Base-by-base conservation (phyloP, 805 yeast genomes). In the Sugiyamaella valdiviana region DNA sequence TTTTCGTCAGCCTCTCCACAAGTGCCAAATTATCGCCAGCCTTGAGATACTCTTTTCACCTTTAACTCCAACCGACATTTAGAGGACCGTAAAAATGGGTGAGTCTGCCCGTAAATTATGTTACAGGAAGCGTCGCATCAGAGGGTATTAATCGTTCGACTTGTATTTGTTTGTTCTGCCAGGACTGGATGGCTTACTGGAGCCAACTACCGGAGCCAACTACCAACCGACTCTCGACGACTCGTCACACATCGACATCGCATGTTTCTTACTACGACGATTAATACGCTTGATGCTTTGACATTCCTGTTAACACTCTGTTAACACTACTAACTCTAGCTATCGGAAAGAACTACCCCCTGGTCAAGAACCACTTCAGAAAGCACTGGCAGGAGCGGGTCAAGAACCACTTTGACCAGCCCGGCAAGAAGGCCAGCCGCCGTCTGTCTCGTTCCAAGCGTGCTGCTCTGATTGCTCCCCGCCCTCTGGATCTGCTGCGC, bases 361-460 rank as follows among this genome's bases (percentile, higher is more conserved):
- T 91, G 80, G 85, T 87, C 83, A 88, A 87, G 85, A 91, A 91
- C 85, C 99, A 93, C 82, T 91, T 91, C 95, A 85, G 97, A 83
- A 91, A 91, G 87, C 91, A 91, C 95, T 93, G 99, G 99, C 98
- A 93, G 80, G 95, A 88, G 78, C 87, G 98, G 73, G 99, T 93
- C 82, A 87, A 81, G 75, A 96, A 88, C 69, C 99, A 95, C 89
- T 85, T 93, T 73, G 97, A 93, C 91, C 99, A 93, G 82, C 96
- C 99, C 71, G 99, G 99, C 75, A 89, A 91, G 84, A 93, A 93
- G 84, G 89, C 78, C 70, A 83, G 95, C 61, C 89, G 99, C 84
- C 85, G 99, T 80, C 79, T 77, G 63, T 85, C 96, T 63, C 88
- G 99, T 79, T 84, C 86, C 71, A 68, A 83, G 67, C 90, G 85